Base-by-base conservation (phyloP, 345 rosid genomes). In the Salix viminalis region DNA sequence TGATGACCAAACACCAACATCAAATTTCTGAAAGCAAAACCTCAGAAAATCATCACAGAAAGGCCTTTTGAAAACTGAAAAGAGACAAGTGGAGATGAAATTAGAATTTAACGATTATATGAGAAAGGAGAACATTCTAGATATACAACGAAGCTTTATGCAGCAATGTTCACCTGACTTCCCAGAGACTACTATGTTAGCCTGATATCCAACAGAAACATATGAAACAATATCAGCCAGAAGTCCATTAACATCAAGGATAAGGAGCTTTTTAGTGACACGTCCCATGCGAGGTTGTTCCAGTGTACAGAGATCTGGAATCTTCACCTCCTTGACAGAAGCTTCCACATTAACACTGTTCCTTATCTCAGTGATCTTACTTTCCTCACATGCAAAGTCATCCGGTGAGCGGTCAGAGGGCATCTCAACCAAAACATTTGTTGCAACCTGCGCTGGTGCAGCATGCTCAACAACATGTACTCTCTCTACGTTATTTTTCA, bases 1-100 rank as follows among this genome's bases (percentile, higher is more conserved):
- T 32, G 84, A 81, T 2, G 84, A 81, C 84, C 84, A 81, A 69
- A 81, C 69, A 4, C 84, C 81, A 65, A 81, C 84, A 50, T 81
- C 65, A 65, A 81, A 81, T 52, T 77, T 77, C 76, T 81, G 56
- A 26, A 77, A 70, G 78, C 84, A 81, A 74, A 81, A 81, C 65
- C 65, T 61, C 11, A 81, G 61, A 70, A 81, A 81, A 36, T 81
- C 81, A 65, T 74, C 75, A 26, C 81, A 81, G 69, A 73, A 77
- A 1, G 84, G 84, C 81, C 81, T 81, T 44, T 64, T 77, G 70
- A 73, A 81, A 70, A 81, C 84, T 81, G 81, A 46, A 73, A 52
- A 67, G 36, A 42, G 26, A 50, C 50, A 74, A 72, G 24, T 10
- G 41, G 16, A 36, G 23, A 23, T 12, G 16, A 44, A 69, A 7